Conservation (phyloP, 2,329 filamentous ascomycete genomes). For the Colletotrichum endophyticum region DNA sequence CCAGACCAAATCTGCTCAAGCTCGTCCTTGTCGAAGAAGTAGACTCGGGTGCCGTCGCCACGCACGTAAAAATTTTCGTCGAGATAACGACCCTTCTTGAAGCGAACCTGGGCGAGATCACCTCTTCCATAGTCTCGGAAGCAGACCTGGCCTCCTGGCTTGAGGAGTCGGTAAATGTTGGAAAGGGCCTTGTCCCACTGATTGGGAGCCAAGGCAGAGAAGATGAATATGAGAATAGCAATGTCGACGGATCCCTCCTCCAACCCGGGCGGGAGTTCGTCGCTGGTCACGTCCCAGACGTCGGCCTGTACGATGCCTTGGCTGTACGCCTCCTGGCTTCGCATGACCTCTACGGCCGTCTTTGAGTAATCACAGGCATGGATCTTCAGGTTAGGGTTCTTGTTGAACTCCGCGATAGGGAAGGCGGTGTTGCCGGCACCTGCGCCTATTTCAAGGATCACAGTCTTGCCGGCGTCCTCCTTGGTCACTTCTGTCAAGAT, state of each 20-base stretch:
- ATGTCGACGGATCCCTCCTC: constrained; percentile 84
- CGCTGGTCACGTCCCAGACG: constrained; percentile 88
- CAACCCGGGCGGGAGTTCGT: constrained; percentile 77
- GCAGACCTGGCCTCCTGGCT: constrained; percentile 89
- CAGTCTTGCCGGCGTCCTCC: constrained; percentile 70
- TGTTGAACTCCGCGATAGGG: constrained; percentile 83
- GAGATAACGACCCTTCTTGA: constrained; percentile 93
- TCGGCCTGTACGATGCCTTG: constrained; percentile 79
- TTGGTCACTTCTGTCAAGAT: constrained; percentile 78
- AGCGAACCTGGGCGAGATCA: constrained; percentile 93
- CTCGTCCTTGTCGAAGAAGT: constrained; percentile 93
- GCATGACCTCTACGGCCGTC: constrained; percentile 92
- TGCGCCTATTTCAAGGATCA: constrained; percentile 88
- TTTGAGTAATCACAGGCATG: constrained; percentile 97
- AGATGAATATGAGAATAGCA: constrained; percentile 95
- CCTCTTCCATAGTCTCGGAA: constrained; percentile 97
- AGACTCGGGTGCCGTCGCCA: constrained; percentile 94
- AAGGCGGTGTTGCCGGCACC: constrained; percentile 97
- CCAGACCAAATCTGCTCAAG: constrained; percentile 79
- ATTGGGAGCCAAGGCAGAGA: constrained; percentile 83
- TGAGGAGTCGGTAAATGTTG: constrained; percentile 83
- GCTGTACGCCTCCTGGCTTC: constrained; percentile 78
- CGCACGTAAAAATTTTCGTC: constrained; percentile 98
- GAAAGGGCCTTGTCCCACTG: constrained; percentile 85
- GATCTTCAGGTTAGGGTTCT: constrained; percentile 80